Conservation (phyloP, 1,139 yeast genomes). For the Suhomyces maxii region DNA sequence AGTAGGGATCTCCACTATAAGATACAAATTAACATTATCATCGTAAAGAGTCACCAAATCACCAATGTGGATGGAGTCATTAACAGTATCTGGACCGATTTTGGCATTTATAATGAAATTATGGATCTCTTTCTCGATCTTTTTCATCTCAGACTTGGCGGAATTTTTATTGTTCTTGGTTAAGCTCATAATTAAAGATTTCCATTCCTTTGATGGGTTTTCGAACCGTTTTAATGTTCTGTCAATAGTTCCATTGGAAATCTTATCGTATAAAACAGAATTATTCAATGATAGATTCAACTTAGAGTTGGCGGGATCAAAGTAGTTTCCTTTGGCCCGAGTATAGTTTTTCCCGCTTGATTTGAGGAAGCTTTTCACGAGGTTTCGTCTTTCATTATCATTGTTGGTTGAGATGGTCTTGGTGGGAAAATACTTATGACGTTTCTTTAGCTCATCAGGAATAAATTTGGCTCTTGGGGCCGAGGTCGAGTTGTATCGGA, state of each 20-base stretch:
- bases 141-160: background rate
- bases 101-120: constrained; percentile 23
- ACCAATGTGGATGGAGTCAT: constrained; percentile 32
- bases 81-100: constrained; percentile 26
- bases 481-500: constrained; percentile 1
- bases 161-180: background rate
- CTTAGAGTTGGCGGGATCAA: constrained; percentile 17
- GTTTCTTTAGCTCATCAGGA: constrained; percentile 7
- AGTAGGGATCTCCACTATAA: constrained; percentile 36
- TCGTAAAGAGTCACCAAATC: constrained; percentile 38
- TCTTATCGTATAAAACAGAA: constrained; percentile 15
- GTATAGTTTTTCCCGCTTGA: constrained; percentile 7
- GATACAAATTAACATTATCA: constrained; percentile 32
- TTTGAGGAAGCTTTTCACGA: constrained; percentile 7
- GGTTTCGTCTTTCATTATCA: background rate
- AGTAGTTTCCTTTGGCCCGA: constrained; percentile 8
- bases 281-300: constrained; percentile 15
- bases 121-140: constrained; percentile 7
- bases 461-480: background rate
- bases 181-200: background rate
- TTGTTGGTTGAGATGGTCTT: background rate
- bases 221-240: constrained; percentile 21
- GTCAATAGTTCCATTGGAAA: constrained; percentile 14
- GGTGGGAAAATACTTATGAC: constrained; percentile 3
- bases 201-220: constrained; percentile 27